phyloP scores from a whole-genome alignment of 495 filamentous ascomycete species.

The Aspergillus carlsbadensis region DNA sequence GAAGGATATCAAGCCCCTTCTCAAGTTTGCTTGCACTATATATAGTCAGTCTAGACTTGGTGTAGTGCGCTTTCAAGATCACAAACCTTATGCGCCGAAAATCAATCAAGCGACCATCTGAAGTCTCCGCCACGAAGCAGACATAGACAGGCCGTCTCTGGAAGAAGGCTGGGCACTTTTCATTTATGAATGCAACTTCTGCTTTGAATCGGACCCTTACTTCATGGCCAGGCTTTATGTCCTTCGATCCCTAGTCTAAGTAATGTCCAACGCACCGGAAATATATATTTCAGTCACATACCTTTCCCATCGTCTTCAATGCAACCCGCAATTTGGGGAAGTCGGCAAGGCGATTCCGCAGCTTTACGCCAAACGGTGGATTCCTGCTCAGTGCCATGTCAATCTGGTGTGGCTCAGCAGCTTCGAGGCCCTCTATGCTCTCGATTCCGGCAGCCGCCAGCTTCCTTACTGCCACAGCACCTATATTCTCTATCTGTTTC shows the following conservation, averaged over 20 bases:
- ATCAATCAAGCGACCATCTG: constrained; percentile 70
- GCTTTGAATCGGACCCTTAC: constrained; percentile 63
- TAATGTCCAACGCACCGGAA: background rate
- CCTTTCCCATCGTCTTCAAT: constrained; percentile 50
- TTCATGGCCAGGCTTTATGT: constrained; percentile 36
- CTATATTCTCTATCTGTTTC: constrained; percentile 83
- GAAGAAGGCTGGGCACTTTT: constrained; percentile 59
- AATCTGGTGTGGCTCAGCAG: constrained; percentile 66
- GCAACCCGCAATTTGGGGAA: constrained; percentile 76
- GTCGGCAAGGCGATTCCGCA: constrained; percentile 59
- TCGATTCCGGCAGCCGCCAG: constrained; percentile 68
- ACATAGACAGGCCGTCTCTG: constrained; percentile 61
- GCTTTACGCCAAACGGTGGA: constrained; percentile 75
- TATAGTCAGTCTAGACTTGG: constrained; percentile 16
- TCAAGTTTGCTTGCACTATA: constrained; percentile 64
- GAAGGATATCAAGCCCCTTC: constrained; percentile 58
- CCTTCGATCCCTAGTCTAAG: constrained; percentile 31
- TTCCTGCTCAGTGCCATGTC: constrained; percentile 76
- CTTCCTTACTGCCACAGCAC: constrained; percentile 73
- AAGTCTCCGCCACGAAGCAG: constrained; percentile 74
- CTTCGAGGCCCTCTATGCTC: constrained; percentile 68
- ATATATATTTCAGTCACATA: constrained; percentile 21
- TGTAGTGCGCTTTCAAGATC: background rate
- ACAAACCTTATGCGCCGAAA: constrained; percentile 69
- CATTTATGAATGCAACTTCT: constrained; percentile 72